Evolutionary conservation across 2,329 filamentous ascomycete genomes (phyloP).

Genomic region (Neofusicoccum parvum): DNA sequence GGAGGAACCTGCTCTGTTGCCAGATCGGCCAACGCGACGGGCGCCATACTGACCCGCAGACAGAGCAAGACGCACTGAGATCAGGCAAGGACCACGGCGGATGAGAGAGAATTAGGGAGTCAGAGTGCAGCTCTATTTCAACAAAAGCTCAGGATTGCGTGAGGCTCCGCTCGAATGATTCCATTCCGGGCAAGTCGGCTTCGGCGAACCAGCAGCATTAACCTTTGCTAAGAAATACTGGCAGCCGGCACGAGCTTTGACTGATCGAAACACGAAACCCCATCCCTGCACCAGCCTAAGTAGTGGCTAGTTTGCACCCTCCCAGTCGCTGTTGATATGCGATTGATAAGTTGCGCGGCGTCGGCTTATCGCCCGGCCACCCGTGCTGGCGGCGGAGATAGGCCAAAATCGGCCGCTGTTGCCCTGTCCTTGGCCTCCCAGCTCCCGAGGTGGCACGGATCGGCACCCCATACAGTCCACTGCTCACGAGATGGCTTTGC

Average conservation of each 20-base stretch:
- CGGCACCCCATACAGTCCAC: neutral
- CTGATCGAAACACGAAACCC: neutral
- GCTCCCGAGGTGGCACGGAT: neutral
- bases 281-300: neutral
- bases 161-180: neutral
- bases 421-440: neutral
- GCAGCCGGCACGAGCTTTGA: neutral
- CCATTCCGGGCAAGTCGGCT: neutral
- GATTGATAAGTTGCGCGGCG: neutral
- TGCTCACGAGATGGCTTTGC: neutral
- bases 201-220: neutral
- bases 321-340: neutral
- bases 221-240: neutral
- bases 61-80: neutral
- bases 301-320: too few relatives aligned
- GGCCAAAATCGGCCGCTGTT: neutral
- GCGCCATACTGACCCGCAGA: neutral
- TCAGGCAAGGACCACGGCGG: too few relatives aligned
- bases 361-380: slow-evolving; percentile 18
- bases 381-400: neutral
- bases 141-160: neutral
- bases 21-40: slow-evolving; percentile 5
- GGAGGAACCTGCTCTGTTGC: neutral
- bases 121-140: neutral
- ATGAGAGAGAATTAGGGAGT: too few relatives aligned